Base-by-base conservation (phyloP, 495 filamentous ascomycete genomes). In the Aspergillus funiculosus region DNA sequence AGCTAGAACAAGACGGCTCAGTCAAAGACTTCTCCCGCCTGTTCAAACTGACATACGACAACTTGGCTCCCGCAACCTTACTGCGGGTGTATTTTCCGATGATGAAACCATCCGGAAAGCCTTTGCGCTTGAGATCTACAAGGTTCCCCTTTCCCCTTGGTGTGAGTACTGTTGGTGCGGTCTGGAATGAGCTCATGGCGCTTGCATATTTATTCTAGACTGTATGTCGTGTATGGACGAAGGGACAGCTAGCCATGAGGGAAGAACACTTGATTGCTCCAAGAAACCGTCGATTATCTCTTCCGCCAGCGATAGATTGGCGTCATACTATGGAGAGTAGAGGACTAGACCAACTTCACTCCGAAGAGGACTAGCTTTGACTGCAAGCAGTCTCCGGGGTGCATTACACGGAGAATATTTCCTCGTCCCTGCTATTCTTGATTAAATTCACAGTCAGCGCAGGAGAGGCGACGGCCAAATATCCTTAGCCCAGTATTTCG, bases 91-190 rank as follows among this genome's bases (percentile, higher is more conserved):
- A 11, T 64, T 58, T 10, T 51, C 65, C 40, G 69, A 74, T 32
- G 58, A 56, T 1, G 58, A 54, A 5, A 65, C 54, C 18, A 17
- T 53, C 64, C 29, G 66, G 65, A 11, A 63, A 61, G 30, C 48
- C 43, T 4, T 49, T 65, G 39, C n/a, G n/a, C n/a, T n/a, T n/a
- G n/a, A 54, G 8, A 59, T 60, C 18, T 61, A 59, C 21, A 54
- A 67, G 52, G 46, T 56, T 1, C 47, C 48, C 0, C 41, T 55
- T 18, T 43, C 43, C 22, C 43, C 47, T 3, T 51, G 48, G 69
- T 76, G 18, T 70, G 79, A 51, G 62, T 74, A n/a, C 67, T 82
- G 44, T 61, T 79, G 6, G 67, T 64, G 20, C 63, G 76, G 69
- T 80, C 2, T 68, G 76, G 14, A 71, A 67, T 25, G 76, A 76